Evolutionary conservation across 805 yeast species (phyloP).

Genomic region (Wickerhamiella domercqiae): DNA sequence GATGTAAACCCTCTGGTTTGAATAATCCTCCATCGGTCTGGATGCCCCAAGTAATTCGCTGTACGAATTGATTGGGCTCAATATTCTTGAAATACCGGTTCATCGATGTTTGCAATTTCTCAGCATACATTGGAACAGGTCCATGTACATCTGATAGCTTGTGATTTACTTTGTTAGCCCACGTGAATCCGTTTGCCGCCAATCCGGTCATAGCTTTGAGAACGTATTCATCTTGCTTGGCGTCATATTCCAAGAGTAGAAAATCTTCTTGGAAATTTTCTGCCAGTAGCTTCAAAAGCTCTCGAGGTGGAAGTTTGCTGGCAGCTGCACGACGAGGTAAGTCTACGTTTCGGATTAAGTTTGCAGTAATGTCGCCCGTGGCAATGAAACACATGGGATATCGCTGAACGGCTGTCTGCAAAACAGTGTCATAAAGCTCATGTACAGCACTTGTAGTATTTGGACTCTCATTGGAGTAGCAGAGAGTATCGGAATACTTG

Average conservation of each 20-base stretch:
- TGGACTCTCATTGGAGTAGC: conserved; percentile 1
- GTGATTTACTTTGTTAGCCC: conserved; percentile 35
- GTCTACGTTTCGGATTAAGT: conserved; percentile 9
- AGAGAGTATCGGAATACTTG: conserved; percentile 6
- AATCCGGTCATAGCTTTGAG: conserved; percentile 43
- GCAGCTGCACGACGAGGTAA: conserved; percentile 11
- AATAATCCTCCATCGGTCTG: conserved; percentile 28
- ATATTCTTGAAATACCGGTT: conserved; percentile 39
- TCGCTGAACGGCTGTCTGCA: conserved; percentile 29
- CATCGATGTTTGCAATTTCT: conserved; percentile 47
- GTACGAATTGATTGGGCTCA: conserved; percentile 33
- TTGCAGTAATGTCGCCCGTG: conserved; percentile 14
- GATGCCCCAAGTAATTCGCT: conserved; percentile 55
- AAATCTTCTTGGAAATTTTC: conserved; percentile 49
- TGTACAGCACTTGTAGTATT: conserved; percentile 22
- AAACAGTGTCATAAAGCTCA: conserved; percentile 35
- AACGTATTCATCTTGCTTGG: conserved; percentile 26
- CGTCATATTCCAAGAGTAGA: conserved; percentile 25
- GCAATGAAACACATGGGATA: conserved; percentile 39
- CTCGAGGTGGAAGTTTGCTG: conserved; percentile 3
- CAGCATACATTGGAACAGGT: conserved; percentile 56
- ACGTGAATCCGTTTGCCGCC: conserved; percentile 66
- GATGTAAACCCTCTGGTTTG: conserved; percentile 9
- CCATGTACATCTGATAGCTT: conserved; percentile 47
- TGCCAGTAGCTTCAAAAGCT: conserved; percentile 11